Conservation (phyloP, 2,329 filamentous ascomycete genomes). For the Colletotrichum trifolii region DNA sequence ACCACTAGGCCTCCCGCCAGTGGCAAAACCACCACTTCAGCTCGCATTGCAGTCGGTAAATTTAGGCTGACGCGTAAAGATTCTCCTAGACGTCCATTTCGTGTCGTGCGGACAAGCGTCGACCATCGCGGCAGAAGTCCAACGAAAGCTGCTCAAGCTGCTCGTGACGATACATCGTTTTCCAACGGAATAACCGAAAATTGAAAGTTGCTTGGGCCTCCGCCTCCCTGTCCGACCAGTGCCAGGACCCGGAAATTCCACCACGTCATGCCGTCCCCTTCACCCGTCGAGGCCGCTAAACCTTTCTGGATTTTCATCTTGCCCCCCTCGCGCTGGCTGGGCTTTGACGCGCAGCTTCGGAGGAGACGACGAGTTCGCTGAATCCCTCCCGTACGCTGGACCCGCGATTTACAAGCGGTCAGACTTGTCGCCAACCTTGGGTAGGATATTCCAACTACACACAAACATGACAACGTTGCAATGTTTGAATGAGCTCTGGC, state of each 20-base stretch:
- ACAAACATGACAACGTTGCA: not conserved
- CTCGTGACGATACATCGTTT: not conserved
- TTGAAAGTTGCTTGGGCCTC: not conserved
- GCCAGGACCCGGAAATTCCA: conserved; percentile 29
- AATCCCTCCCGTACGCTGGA: conserved; percentile 3
- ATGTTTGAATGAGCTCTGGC: conserved; percentile 18
- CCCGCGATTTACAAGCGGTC: conserved; percentile 3
- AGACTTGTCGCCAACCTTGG: not conserved
- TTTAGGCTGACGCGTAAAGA: too few relatives aligned
- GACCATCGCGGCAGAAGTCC: not conserved
- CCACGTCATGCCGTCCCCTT: conserved; percentile 31
- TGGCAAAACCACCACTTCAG: conserved; percentile 18
- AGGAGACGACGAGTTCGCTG: not conserved
- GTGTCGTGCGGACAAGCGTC: not conserved
- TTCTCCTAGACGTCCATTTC: not conserved
- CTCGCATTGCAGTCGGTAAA: not conserved
- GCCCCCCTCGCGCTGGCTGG: conserved; percentile 17
- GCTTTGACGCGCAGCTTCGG: conserved; percentile 8
- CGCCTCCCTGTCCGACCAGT: conserved; percentile 13
- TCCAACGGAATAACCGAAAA: conserved; percentile 4
- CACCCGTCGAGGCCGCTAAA: conserved; percentile 10
- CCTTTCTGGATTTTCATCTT: not conserved
- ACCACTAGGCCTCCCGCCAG: conserved; percentile 10
- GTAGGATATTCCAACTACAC: not conserved
- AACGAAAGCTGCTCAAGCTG: not conserved